These are phyloP conservation scores for Gonium pectorale DNA, from an alignment of 139 green algal genomes.

Conservation along the genomic window DNA sequence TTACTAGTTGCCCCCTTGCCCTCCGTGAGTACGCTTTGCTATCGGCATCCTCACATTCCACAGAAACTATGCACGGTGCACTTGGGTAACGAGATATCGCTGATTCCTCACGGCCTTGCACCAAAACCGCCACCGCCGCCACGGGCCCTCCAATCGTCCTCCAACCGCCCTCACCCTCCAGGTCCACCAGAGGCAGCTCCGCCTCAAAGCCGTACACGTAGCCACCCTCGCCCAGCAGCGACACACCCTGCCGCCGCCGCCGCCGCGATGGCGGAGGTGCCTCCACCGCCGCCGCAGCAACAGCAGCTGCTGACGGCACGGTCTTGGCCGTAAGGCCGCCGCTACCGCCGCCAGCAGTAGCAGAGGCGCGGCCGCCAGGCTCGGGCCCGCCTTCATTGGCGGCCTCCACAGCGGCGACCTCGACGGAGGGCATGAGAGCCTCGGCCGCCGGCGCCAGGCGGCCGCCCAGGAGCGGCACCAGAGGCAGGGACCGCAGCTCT, in stretches of 20 bases:
- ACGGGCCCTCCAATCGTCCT: too few species aligned
- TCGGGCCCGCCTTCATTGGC: background rate
- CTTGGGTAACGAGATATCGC: too few species aligned
- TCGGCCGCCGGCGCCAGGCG: background rate
- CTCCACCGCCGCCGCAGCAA: background rate
- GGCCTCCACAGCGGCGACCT: background rate
- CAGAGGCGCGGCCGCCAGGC: too few species aligned
- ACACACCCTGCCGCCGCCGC: background rate
- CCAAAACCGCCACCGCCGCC: too few species aligned
- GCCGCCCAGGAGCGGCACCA: slow-evolving; percentile 25
- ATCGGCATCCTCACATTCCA: too few species aligned
- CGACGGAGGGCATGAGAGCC: slow-evolving; percentile 22
- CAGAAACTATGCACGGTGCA: too few species aligned
- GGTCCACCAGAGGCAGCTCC: slow-evolving; percentile 28
- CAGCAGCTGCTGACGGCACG: too few species aligned
- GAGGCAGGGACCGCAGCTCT: slow-evolving; percentile 1
- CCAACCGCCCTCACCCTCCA: background rate
- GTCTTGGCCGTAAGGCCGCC: too few species aligned
- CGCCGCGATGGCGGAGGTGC: background rate
- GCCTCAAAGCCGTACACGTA: slow-evolving; percentile 35
- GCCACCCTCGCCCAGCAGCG: slow-evolving; percentile 32
- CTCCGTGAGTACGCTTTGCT: too few species aligned
- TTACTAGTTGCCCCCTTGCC: too few species aligned
- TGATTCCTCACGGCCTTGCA: too few species aligned
- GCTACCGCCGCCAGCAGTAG: too few species aligned